Base-by-base conservation (phyloP, 1,284 basidiomycete species). In the Cystobasidiaceae sp. region DNA sequence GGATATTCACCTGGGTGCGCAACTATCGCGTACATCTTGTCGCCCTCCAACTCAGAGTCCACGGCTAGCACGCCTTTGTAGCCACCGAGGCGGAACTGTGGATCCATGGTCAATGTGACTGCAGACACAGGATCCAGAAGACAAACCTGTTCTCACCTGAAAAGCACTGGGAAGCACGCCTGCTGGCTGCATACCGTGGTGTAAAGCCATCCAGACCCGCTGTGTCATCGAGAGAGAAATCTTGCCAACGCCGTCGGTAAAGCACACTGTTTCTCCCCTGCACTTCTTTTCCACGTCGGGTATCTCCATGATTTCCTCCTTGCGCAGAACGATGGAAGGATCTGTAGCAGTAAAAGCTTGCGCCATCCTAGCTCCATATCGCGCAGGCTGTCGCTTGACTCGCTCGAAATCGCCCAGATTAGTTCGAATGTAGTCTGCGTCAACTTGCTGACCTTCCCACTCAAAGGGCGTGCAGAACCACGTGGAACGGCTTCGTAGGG, bases 291-390 rank as follows among this genome's bases (percentile, higher is more conserved):
- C 43, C 15, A 69, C 30, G 37, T 69, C 67, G 3, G 45, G n/a
- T 13, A 68, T 62, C 43, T 15, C 84, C 81, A 63, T 79, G 74
- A 72, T 68, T 50, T 43, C 75, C 70, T 58, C 70, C 52, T 1
- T 71, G 43, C 27, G 65, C 67, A 48, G 79, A 72, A 32, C 69
- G 66, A 71, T 63, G 37, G 75, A 86, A 84, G 21, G 81, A 78
- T 87, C 84, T 2, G 89, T 90, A 0, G 86, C 85, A 0, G 87
- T 88, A 72, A 90, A 90, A 0, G 88, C 87, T 76, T 90, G 89
- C 6, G 86, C 86, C 70, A 91, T 79, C 32, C 89, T 82, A 15
- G 89, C 89, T 9, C 87, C 88, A 73, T 84, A 89, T 73, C 86
- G 87, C 0, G 88, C 87, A 5, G 88, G 88, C 34, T 79, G 80